Evolutionary conservation across 768 basidiomycete genomes (phyloP).

Genomic region (Tubosaeta brunneosetosa): DNA sequence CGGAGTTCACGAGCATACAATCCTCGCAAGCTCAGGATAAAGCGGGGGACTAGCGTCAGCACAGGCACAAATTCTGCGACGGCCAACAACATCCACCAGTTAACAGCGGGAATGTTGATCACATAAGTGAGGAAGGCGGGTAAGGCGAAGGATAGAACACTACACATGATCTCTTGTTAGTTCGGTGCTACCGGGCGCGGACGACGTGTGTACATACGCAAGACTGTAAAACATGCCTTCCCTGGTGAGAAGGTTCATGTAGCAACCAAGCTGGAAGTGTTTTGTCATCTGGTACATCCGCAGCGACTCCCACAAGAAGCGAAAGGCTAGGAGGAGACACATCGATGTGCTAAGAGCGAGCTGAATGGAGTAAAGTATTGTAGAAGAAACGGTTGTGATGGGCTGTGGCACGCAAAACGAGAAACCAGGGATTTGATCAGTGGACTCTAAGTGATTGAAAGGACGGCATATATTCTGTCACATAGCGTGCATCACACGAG

Average conservation of each 20-base stretch:
- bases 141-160: background rate
- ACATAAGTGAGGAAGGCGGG: background rate
- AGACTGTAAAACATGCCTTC: slow-evolving; percentile 1
- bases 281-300: background rate
- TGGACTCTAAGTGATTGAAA: too few species aligned
- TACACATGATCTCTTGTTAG: too few species aligned
- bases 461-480: too few species aligned
- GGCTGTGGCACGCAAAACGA: background rate
- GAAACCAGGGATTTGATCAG: too few species aligned
- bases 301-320: background rate
- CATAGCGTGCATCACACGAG: too few species aligned
- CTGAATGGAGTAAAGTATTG: background rate
- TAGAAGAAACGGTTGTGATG: too few species aligned
- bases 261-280: background rate
- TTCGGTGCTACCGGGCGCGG: background rate
- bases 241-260: background rate
- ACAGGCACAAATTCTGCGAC: background rate
- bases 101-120: background rate
- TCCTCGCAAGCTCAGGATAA: background rate
- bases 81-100: background rate
- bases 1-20: background rate
- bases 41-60: background rate
- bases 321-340: background rate
- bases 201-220: background rate
- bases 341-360: background rate